These are phyloP conservation scores for Paracoccidioides brasiliensis DNA, from an alignment of 2,329 filamentous ascomycete genomes.

Conservation along the genomic window DNA sequence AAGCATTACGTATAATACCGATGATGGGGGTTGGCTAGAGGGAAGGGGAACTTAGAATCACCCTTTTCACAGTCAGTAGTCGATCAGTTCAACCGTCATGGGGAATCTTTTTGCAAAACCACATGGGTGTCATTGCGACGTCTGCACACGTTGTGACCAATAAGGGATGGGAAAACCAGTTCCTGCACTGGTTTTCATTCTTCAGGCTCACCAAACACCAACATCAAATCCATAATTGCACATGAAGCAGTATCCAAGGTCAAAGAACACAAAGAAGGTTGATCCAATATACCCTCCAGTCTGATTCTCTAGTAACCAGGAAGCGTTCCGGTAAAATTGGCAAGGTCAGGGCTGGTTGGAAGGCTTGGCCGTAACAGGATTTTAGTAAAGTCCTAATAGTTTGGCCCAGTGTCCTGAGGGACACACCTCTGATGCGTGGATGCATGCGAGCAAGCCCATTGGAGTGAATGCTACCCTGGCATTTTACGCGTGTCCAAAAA, in stretches of 20 bases:
- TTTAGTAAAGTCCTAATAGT: neutral
- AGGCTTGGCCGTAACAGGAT: neutral
- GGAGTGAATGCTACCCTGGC: neutral
- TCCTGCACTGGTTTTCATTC: too few species aligned
- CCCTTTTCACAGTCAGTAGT: neutral
- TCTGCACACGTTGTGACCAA: neutral
- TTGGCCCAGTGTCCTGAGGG: too few species aligned
- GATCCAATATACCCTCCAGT: neutral
- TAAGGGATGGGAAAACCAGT: too few species aligned
- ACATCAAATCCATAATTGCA: neutral
- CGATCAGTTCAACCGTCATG: neutral
- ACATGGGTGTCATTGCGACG: neutral
- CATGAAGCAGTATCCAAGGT: neutral
- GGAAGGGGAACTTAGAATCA: neutral
- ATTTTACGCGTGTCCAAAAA: neutral
- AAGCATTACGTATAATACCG: neutral
- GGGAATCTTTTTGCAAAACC: neutral
- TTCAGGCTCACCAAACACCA: neutral
- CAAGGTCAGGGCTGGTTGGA: neutral
- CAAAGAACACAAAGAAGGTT: neutral
- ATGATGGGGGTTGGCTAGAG: neutral
- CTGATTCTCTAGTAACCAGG: neutral
- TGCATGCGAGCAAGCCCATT: neutral
- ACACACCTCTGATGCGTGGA: too few species aligned
- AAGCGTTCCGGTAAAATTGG: neutral